These are phyloP conservation scores for Chamaecrista fasciculata DNA, from an alignment of 306 rosid genomes.

Conservation along the genomic window DNA sequence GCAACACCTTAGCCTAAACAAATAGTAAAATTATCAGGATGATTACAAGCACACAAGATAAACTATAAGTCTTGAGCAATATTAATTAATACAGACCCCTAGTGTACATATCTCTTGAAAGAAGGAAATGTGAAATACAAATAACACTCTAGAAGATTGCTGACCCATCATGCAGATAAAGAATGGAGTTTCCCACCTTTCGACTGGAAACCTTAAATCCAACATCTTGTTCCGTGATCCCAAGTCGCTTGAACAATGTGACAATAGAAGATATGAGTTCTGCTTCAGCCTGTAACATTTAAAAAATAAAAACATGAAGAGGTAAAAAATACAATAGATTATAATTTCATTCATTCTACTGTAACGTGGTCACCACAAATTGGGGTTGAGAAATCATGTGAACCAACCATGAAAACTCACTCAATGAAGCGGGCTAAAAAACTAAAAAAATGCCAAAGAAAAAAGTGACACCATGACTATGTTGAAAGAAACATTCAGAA, in stretches of 20 bases:
- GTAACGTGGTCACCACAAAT: slow-evolving; percentile 2
- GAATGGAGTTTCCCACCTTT: slow-evolving; percentile 57
- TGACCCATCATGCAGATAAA: slow-evolving; percentile 11
- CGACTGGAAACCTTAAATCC: slow-evolving; percentile 97
- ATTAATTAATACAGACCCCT: slow-evolving; percentile 23
- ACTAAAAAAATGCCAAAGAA: background rate
- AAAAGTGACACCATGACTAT: background rate
- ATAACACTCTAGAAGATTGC: background rate
- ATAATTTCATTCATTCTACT: slow-evolving; percentile 17
- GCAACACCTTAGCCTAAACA: slow-evolving; percentile 7
- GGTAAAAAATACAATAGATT: slow-evolving; percentile 14
- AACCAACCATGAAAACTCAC: slow-evolving; percentile 25
- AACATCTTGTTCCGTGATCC: slow-evolving; percentile 85
- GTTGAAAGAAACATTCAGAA: slow-evolving; percentile 4
- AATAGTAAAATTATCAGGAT: background rate
- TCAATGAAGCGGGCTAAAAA: slow-evolving; percentile 6
- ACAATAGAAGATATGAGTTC: slow-evolving; percentile 86
- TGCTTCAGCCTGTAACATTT: slow-evolving; percentile 77
- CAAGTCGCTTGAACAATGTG: slow-evolving; percentile 81
- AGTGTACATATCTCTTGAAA: slow-evolving; percentile 16
- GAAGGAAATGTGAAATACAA: slow-evolving; percentile 17
- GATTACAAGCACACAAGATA: slow-evolving; percentile 6
- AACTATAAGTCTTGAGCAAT: slow-evolving; percentile 4
- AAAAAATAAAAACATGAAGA: slow-evolving; percentile 21
- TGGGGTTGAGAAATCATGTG: slow-evolving; percentile 10